Conservation (phyloP, 495 filamentous ascomycete genomes). For the Neurospora sp. region DNA sequence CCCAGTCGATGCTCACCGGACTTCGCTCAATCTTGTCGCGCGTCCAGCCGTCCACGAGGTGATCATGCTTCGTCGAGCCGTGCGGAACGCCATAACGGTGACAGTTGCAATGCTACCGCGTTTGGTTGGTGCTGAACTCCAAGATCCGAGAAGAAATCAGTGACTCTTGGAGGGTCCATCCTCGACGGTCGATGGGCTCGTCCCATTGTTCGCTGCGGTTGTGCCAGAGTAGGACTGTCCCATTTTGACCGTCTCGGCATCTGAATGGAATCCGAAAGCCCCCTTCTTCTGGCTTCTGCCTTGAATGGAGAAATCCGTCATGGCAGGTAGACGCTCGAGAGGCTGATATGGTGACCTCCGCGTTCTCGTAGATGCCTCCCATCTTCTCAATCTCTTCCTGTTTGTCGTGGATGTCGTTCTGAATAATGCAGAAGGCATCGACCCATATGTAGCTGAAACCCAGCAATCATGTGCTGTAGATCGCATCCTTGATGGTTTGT, state of each 20-base stretch:
- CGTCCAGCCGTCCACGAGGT: not conserved
- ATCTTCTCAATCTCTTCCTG: not conserved
- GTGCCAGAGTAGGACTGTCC: not conserved
- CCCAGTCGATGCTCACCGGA: not conserved
- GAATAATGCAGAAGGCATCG: slow-evolving; percentile 1
- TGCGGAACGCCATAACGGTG: not conserved
- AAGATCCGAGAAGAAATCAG: not conserved
- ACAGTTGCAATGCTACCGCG: not conserved
- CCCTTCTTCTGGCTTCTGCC: not conserved
- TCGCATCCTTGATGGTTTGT: not conserved
- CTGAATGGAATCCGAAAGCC: not conserved
- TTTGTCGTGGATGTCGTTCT: not conserved
- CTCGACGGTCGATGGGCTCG: not conserved
- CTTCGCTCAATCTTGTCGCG: not conserved
- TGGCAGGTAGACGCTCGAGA: not conserved
- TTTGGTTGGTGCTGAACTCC: not conserved
- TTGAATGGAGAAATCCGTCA: not conserved
- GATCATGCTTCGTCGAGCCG: not conserved
- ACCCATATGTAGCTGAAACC: not conserved
- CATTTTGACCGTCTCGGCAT: not conserved
- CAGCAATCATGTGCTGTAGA: not conserved
- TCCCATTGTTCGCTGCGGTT: not conserved
- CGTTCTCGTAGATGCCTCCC: not conserved
- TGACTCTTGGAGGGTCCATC: not conserved
- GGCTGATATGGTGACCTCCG: not conserved